A percentile compares a stretch with the other conserved stretches of the same genome.
Conservation (phyloP, 306 rosid species). For the Begonia fuchsioides region DNA sequence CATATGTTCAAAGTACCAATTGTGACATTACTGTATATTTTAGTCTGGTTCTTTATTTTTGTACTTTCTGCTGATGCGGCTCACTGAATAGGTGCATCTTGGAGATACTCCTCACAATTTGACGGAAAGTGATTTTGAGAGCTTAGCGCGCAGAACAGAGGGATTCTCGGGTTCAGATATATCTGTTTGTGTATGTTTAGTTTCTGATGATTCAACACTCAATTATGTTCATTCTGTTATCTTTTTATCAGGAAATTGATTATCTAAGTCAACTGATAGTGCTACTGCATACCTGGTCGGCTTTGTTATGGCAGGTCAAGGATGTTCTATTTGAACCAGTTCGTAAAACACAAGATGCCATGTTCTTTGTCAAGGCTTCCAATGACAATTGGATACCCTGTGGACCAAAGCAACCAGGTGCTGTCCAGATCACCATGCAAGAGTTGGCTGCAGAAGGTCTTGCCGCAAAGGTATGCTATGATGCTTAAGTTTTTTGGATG, state of each 20-base stretch:
- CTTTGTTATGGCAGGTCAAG: constrained; percentile 41
- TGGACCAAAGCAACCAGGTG: constrained; percentile 61
- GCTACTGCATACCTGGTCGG: too few species aligned
- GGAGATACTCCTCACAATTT: constrained; percentile 96
- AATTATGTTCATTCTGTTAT: too few species aligned
- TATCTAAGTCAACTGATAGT: too few species aligned
- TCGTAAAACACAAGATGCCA: constrained; percentile 92
- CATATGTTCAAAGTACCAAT: constrained; percentile 79
- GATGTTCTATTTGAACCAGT: constrained; percentile 96
- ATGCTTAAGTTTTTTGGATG: too few species aligned
- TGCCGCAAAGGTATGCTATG: constrained; percentile 47
- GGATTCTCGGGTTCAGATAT: constrained; percentile 98
- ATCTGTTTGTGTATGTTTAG: constrained; percentile 79
- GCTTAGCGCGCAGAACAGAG: constrained; percentile 61
- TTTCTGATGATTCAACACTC: too few species aligned
- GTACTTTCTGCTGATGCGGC: constrained; percentile 6
- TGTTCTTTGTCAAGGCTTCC: constrained; percentile 46
- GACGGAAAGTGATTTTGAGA: constrained; percentile 78
- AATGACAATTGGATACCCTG: constrained; percentile 72
- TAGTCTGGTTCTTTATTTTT: background rate
- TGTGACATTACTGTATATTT: constrained; percentile 7
- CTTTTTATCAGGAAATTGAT: too few species aligned
- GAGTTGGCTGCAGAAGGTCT: constrained; percentile 66
- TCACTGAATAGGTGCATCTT: constrained; percentile 71
- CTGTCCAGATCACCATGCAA: constrained; percentile 61